phyloP scores from a whole-genome alignment of 306 rosid genomes.

The Vachellia pachyceras region DNA sequence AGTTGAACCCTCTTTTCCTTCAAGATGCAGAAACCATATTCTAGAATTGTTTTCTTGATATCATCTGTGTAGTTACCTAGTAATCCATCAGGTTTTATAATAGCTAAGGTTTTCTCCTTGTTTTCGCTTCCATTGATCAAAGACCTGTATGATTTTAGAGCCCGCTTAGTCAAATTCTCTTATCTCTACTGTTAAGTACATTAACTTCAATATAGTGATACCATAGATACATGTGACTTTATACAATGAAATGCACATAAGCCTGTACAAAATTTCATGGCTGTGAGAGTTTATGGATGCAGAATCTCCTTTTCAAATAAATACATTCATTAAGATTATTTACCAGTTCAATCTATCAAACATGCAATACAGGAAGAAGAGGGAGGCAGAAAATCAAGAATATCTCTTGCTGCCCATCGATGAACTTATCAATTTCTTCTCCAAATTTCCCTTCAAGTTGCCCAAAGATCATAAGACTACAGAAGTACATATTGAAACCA shows the following conservation, averaged over 20 bases:
- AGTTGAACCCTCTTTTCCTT: constrained; percentile 61
- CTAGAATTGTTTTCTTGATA: constrained; percentile 60
- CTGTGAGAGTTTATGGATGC: neutral
- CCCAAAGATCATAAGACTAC: constrained; percentile 9
- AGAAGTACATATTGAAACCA: neutral
- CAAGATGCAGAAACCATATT: constrained; percentile 64
- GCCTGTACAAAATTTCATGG: neutral
- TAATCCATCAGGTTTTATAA: constrained; percentile 88
- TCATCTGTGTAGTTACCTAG: constrained; percentile 61
- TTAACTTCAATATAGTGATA: constrained; percentile 4
- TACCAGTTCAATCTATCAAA: constrained; percentile 25
- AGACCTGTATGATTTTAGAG: constrained; percentile 51
- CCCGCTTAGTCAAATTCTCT: neutral
- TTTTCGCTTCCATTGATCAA: constrained; percentile 39
- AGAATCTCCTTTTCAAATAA: neutral
- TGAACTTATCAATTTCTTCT: neutral
- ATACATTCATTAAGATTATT: constrained; percentile 12
- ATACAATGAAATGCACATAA: constrained; percentile 13
- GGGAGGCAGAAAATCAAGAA: constrained; percentile 10
- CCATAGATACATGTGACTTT: neutral
- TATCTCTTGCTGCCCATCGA: neutral
- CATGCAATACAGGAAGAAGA: neutral
- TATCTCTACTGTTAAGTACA: neutral
- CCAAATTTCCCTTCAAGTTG: neutral
- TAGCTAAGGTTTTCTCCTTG: constrained; percentile 70